Evolutionary conservation across 148 eudicot genomes (phyloP).

Genomic region (Vaccinium vitisidaea): DNA sequence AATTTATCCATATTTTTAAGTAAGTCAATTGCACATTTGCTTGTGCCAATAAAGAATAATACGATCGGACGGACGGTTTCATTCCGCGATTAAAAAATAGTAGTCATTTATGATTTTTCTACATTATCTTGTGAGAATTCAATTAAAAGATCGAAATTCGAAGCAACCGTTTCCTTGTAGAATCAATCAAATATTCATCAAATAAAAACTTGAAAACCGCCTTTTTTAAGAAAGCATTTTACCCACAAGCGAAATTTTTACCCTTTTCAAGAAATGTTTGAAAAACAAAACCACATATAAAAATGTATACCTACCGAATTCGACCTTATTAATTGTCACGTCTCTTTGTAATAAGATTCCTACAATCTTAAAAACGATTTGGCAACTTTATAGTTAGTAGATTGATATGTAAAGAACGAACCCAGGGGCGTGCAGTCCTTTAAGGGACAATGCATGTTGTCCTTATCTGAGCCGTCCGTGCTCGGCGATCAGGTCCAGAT

Average conservation of each 20-base stretch:
- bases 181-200: neutral
- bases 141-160: neutral
- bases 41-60: neutral
- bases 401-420: neutral
- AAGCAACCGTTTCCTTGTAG: neutral
- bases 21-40: neutral
- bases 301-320: neutral
- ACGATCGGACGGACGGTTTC: neutral
- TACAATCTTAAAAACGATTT: neutral
- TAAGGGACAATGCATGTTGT: too few relatives aligned
- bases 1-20: neutral
- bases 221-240: neutral
- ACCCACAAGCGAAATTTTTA: neutral
- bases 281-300: too few relatives aligned
- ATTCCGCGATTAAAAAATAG: too few relatives aligned
- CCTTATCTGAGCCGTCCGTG: too few relatives aligned
- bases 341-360: neutral
- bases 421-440: too few relatives aligned
- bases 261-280: neutral
- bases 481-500: too few relatives aligned
- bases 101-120: neutral
- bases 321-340: neutral
- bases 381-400: neutral
- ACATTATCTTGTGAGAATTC: neutral
- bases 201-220: neutral